phyloP scores from a whole-genome alignment of 2,329 filamentous ascomycete species.

The Colletotrichum musicola region DNA sequence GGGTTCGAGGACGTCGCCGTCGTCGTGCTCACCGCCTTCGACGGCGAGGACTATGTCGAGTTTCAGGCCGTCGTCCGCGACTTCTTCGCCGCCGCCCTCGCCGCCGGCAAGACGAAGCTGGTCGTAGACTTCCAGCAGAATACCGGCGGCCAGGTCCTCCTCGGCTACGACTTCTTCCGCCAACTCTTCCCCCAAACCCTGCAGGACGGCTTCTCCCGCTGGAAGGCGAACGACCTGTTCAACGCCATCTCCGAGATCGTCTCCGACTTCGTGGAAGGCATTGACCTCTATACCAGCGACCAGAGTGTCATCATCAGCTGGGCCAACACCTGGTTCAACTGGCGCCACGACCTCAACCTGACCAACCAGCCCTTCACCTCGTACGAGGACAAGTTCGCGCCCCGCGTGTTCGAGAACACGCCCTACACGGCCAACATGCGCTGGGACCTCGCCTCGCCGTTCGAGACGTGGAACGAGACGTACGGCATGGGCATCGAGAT shows the following conservation, averaged over 20 bases:
- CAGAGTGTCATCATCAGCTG: slow-evolving; percentile 51
- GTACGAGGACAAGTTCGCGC: slow-evolving; percentile 58
- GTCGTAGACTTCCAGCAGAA: slow-evolving; percentile 71
- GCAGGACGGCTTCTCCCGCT: slow-evolving; percentile 53
- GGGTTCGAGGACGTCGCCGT: slow-evolving; percentile 51
- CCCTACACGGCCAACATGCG: slow-evolving; percentile 66
- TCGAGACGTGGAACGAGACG: slow-evolving; percentile 55
- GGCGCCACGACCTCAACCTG: slow-evolving; percentile 62
- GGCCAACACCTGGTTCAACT: slow-evolving; percentile 65
- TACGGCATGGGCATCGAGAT: slow-evolving; percentile 60
- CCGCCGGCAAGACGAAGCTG: slow-evolving; percentile 69
- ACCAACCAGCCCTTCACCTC: slow-evolving; percentile 64
- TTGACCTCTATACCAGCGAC: slow-evolving; percentile 59
- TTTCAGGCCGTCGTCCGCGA: slow-evolving; percentile 51
- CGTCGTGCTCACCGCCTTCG: slow-evolving; percentile 45
- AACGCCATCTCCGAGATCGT: slow-evolving; percentile 58
- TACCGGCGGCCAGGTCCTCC: slow-evolving; percentile 68
- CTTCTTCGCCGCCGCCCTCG: slow-evolving; percentile 50
- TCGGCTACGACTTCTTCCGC: slow-evolving; percentile 71
- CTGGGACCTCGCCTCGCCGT: slow-evolving; percentile 61
- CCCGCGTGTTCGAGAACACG: slow-evolving; percentile 59
- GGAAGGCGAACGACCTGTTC: slow-evolving; percentile 56
- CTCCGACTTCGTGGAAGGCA: slow-evolving; percentile 57
- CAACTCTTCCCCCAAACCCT: slow-evolving; percentile 60
- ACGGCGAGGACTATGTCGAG: slow-evolving; percentile 44